Percentiles rank a stretch among this genome's conserved stretches.
Evolutionary conservation across 805 yeast species (phyloP).

Genomic region (Lachancea nothofagi): DNA sequence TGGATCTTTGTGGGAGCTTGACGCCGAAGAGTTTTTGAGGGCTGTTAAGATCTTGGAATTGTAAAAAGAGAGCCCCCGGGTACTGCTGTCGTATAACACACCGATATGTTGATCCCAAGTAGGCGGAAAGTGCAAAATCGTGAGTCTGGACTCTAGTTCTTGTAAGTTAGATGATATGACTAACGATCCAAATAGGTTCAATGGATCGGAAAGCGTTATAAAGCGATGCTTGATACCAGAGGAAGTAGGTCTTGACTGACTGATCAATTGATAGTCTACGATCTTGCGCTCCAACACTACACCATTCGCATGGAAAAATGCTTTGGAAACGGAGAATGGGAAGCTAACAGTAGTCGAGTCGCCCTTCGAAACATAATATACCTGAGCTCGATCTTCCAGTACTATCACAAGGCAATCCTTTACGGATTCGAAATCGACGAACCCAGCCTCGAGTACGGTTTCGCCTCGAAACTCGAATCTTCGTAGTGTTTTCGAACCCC

Average conservation of each 20-base stretch:
- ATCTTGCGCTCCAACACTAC: constrained; percentile 52
- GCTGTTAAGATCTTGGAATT: constrained; percentile 20
- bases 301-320: constrained; percentile 64
- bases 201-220: constrained; percentile 67
- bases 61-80: constrained; percentile 20
- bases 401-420: constrained; percentile 51
- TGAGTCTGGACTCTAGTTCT: constrained; percentile 1
- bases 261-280: constrained; percentile 5
- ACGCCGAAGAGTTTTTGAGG: constrained; percentile 1
- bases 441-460: constrained; percentile 51
- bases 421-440: constrained; percentile 43
- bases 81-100: constrained; percentile 20
- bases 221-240: constrained; percentile 34
- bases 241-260: constrained; percentile 14
- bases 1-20: not conserved
- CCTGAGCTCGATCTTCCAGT: constrained; percentile 51
- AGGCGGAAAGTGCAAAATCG: constrained; percentile 25
- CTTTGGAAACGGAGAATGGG: constrained; percentile 60
- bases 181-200: constrained; percentile 68
- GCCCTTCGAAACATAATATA: constrained; percentile 55
- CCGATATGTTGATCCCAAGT: constrained; percentile 27
- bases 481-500: constrained; percentile 19
- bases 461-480: constrained; percentile 42
- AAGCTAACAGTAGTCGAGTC: constrained; percentile 54
- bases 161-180: constrained; percentile 1